These are phyloP conservation scores for Beauveria bassiana DNA, from an alignment of 2,329 filamentous ascomycete genomes.

Conservation along the genomic window DNA sequence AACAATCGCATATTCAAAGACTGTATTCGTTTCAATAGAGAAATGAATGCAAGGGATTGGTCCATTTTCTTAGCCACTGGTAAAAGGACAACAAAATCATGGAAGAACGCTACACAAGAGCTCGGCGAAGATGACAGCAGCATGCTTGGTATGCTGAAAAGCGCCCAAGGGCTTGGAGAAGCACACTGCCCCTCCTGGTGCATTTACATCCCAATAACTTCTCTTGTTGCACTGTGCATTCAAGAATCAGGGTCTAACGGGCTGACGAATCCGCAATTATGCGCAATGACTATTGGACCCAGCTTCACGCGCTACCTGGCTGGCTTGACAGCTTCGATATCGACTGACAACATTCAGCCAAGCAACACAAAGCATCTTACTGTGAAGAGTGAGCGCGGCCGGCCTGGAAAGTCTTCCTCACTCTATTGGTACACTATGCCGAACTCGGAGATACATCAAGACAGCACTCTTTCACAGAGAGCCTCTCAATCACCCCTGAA, in stretches of 20 bases:
- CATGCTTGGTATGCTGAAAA: constrained; percentile 15
- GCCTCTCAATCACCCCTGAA: not conserved
- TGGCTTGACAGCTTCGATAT: constrained; percentile 28
- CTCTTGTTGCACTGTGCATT: constrained; percentile 24
- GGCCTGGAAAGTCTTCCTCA: constrained; percentile 30
- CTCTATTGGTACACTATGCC: constrained; percentile 27
- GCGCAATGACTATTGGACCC: constrained; percentile 27
- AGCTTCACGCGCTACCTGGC: constrained; percentile 31
- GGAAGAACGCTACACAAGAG: not conserved
- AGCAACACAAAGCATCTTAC: constrained; percentile 25
- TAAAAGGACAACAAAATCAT: constrained; percentile 19
- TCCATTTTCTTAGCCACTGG: constrained; percentile 44
- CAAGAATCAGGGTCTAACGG: constrained; percentile 21
- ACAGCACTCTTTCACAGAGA: constrained; percentile 2
- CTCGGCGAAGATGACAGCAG: not conserved
- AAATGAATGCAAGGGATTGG: constrained; percentile 51
- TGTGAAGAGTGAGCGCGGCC: constrained; percentile 27
- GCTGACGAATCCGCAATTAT: constrained; percentile 30
- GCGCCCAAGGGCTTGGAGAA: constrained; percentile 5
- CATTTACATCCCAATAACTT: constrained; percentile 26
- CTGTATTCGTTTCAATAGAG: constrained; percentile 51
- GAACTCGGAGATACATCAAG: constrained; percentile 21
- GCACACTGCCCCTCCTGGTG: constrained; percentile 24
- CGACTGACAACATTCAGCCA: constrained; percentile 25
- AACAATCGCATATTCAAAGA: constrained; percentile 50